Conservation (phyloP, 345 rosid genomes). For the Nephelium lappaceum region DNA sequence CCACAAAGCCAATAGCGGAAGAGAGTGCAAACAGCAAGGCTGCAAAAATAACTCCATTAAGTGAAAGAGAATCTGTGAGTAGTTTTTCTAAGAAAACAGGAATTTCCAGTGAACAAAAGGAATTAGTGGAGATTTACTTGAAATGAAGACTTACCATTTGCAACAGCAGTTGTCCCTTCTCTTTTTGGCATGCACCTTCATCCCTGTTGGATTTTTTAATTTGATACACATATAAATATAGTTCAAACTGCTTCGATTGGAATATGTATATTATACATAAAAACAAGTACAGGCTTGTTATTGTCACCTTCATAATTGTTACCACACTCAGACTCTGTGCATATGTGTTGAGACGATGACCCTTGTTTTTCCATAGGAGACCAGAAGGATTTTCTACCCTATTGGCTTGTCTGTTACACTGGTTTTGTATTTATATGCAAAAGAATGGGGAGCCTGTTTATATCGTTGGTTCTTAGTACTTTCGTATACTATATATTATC, state of each 20-base stretch:
- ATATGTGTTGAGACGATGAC: too few species aligned
- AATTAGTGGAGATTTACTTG: neutral
- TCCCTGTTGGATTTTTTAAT: neutral
- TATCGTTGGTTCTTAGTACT: too few species aligned
- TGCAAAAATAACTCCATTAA: neutral
- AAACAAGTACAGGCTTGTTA: neutral
- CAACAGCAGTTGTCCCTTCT: neutral
- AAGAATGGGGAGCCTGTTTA: neutral
- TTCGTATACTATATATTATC: neutral
- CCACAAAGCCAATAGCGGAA: constrained; percentile 14
- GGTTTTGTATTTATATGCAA: neutral
- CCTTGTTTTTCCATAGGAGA: neutral
- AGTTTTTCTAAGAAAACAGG: too few species aligned
- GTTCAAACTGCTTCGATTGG: too few species aligned
- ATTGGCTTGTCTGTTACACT: neutral
- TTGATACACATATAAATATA: too few species aligned
- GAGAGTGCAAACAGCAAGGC: neutral
- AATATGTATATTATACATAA: too few species aligned
- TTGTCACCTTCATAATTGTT: neutral
- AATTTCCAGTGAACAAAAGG: neutral
- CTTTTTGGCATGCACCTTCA: neutral
- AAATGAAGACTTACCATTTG: neutral
- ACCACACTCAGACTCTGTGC: too few species aligned
- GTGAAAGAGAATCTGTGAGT: neutral
- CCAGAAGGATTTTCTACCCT: neutral